Base-by-base conservation (phyloP, 352 stramenopile species). In the Pythium apleroticum region DNA sequence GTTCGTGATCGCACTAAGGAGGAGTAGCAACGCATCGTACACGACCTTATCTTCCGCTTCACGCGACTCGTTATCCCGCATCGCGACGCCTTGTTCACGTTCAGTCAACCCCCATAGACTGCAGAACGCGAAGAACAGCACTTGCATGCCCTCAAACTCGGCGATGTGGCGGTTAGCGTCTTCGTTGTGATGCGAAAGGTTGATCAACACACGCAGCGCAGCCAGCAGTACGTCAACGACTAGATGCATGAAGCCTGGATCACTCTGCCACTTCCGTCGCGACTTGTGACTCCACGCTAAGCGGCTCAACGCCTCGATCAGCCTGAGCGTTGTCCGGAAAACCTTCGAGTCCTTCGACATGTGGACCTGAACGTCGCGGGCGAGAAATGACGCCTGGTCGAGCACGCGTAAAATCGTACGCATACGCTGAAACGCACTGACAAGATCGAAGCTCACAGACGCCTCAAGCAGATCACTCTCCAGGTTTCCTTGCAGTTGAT, bases 101-200 rank as follows among this genome's bases (percentile, higher is more conserved):
- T 67, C 58, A 4, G 60, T 45, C 10, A 72, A 20, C 7, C 43
- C 20, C 69, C 68, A 77, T 4, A 89, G 27, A 17, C 60, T 58
- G 6, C 56, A 81, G 58, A 93, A 92, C 0, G 70, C 65, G 8
- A 57, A 33, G 46, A 86, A 75, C 17, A 92, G 52, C 11, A 78
- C 61, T 4, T 68, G 49, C 54, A 79, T 90, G 0, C 86, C 84
- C 14, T 65, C 46, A 5, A 81, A 50, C 2, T 37, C 41, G 19
- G 73, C 45, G 9, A 95, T 63, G 22, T 88, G 72, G 0, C 11
- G 53, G 20, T 78, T 75, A 53, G 82, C 81, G 8, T 76, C 71
- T 27, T 67, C 50, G 20, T 87, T 91, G 59, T 90, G 81, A 43
- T 95, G 86, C 1, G 86, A 91, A 20, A 95, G 73, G 58, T 95